A percentile compares a stretch with the other conserved stretches of the same genome.
Evolutionary conservation across 2,329 filamentous ascomycete genomes (phyloP).

Genomic region (Ampelomyces quisqualis): DNA sequence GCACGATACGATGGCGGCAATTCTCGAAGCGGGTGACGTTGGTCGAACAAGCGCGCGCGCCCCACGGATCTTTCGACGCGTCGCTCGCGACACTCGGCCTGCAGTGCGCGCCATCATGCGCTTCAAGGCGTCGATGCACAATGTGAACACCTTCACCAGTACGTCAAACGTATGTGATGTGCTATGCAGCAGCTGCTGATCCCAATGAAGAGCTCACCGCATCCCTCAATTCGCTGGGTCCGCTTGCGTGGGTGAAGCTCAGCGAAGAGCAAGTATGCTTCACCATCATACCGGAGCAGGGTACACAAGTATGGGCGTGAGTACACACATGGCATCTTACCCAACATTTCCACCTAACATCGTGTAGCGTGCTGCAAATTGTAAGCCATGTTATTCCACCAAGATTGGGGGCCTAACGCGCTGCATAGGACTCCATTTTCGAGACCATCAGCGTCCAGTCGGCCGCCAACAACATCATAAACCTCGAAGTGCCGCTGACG

Average conservation of each 20-base stretch:
- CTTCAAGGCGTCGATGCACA: slow-evolving; percentile 56
- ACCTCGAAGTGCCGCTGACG: slow-evolving; percentile 89
- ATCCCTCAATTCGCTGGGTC: slow-evolving; percentile 67
- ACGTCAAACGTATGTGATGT: slow-evolving; percentile 22
- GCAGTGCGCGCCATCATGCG: slow-evolving; percentile 46
- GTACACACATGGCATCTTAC: slow-evolving; percentile 42
- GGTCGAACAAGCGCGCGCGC: slow-evolving; percentile 9
- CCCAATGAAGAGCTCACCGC: slow-evolving; percentile 57
- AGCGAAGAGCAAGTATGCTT: slow-evolving; percentile 87
- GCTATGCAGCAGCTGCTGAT: slow-evolving; percentile 1
- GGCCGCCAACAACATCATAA: slow-evolving; percentile 85
- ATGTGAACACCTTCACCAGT: slow-evolving; percentile 56
- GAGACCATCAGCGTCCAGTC: slow-evolving; percentile 85
- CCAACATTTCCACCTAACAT: slow-evolving; percentile 19
- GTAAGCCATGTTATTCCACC: slow-evolving; percentile 40
- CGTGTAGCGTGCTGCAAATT: slow-evolving; percentile 44
- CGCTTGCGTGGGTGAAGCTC: slow-evolving; percentile 87
- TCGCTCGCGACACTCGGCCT: slow-evolving; percentile 22
- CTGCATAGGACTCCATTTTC: slow-evolving; percentile 77
- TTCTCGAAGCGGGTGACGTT: slow-evolving; percentile 8
- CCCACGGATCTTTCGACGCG: slow-evolving; percentile 16
- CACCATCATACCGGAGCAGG: slow-evolving; percentile 91
- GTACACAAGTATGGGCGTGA: slow-evolving; percentile 94
- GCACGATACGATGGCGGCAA: no score
- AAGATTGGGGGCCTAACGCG: slow-evolving; percentile 13